Evolutionary conservation across 345 rosid genomes (phyloP), one percentile per base, ranked within the genome.

Genomic region (Salix caprea): DNA sequence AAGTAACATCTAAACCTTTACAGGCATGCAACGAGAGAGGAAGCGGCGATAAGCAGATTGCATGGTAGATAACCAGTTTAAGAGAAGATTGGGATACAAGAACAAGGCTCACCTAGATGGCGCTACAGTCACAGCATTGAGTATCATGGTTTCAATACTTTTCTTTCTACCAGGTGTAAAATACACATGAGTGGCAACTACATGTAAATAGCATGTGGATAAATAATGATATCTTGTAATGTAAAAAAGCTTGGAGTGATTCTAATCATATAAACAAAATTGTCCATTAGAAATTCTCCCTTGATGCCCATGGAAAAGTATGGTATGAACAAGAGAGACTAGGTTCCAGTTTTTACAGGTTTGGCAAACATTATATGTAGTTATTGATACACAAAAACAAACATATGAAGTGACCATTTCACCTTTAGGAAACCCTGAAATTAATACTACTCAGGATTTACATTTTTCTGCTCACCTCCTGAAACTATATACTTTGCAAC

Each of bases 91-190:
- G 68, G 62, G 65, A 72, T n/a, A 8, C 16, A 69, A 60, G 40
- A 71, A 39, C 37, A 65, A 32, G 61, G 84, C 88, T 87, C 86
- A 67, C 69, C 62, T 70, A 6, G 88, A 87, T 87, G 91, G 91
- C 90, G 87, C 91, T 71, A 72, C 85, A 80, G 91, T 88, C 91
- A 86, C 89, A 82, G 71, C 70, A 71, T 68, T 72, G 88, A 80
- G 89, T 77, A 83, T 30, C 67, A 30, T 18, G 36, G 72, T 56
- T 34, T 72, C 69, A n/a, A 23, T 78, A 76, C 67, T 82, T 44
- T 24, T 75, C 73, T 61, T 21, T 4, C 71, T 46, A 46, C n/a
- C n/a, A 11, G 44, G 28, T 71, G 74, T 52, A 65, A 48, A 74
- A 23, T 52, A 60, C 26, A 60, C 26, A 72, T 39, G 76, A 65